phyloP scores from a whole-genome alignment of 179 eudicot genomes.

The Nepenthes alata region DNA sequence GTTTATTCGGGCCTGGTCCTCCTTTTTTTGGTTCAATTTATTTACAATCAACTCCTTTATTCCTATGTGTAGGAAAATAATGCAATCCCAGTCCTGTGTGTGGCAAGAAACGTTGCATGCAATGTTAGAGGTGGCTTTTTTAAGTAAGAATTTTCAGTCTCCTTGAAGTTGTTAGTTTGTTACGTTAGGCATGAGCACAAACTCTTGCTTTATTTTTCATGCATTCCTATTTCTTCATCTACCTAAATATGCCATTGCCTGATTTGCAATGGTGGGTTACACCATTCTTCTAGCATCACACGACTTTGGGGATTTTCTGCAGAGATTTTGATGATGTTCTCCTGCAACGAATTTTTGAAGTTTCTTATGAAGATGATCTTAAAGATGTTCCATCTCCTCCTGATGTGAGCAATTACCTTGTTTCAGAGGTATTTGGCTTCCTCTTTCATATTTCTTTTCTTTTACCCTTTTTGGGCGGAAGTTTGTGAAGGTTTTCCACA shows the following conservation, averaged over 20 bases:
- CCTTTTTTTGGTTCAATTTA: not conserved
- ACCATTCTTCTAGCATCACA: slow-evolving; percentile 1
- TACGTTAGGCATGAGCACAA: not conserved
- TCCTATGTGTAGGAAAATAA: slow-evolving; percentile 54
- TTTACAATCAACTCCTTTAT: not conserved
- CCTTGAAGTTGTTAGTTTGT: not conserved
- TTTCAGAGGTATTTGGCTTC: slow-evolving; percentile 52
- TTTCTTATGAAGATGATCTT: slow-evolving; percentile 67
- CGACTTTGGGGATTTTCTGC: slow-evolving; percentile 15
- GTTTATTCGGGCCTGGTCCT: not conserved
- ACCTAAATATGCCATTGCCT: not conserved
- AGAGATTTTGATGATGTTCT: slow-evolving; percentile 92
- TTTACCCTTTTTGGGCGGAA: not conserved
- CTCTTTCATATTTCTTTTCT: not conserved
- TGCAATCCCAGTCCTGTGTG: slow-evolving; percentile 81
- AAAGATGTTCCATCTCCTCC: slow-evolving; percentile 66
- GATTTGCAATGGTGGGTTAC: not conserved
- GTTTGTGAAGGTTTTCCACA: not conserved
- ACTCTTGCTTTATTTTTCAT: not conserved
- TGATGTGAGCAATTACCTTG: slow-evolving; percentile 91
- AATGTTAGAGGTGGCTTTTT: slow-evolving; percentile 98
- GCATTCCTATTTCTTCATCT: not conserved
- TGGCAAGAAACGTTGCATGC: slow-evolving; percentile 97
- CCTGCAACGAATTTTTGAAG: slow-evolving; percentile 58
- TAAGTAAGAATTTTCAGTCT: slow-evolving; percentile 47